These are phyloP conservation scores for Hericium coralloides DNA, from an alignment of 768 basidiomycete genomes.

Conservation along the genomic window DNA sequence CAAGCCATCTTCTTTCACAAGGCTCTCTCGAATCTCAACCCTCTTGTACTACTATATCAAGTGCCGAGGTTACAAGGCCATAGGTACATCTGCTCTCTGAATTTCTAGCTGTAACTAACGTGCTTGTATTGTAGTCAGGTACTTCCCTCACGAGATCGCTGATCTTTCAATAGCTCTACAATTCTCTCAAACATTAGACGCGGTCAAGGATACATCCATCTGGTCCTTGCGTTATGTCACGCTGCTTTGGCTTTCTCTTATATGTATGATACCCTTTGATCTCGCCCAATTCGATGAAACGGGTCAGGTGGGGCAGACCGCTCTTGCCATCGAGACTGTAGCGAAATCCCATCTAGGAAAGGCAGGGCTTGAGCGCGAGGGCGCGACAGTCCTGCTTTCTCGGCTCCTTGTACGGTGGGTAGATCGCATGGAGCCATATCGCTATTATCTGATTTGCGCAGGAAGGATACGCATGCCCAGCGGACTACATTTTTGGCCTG, in stretches of 20 bases:
- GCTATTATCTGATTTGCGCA: conserved; percentile 18
- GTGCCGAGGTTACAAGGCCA: conserved; percentile 83
- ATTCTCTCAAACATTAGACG: conserved; percentile 44
- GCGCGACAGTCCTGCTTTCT: conserved; percentile 73
- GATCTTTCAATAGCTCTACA: conserved; percentile 71
- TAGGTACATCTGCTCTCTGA: conserved; percentile 49
- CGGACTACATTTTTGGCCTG: conserved; percentile 7
- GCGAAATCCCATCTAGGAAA: conserved; percentile 50
- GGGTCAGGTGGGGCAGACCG: conserved; percentile 43
- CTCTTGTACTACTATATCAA: conserved; percentile 80
- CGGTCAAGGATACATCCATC: conserved; percentile 29
- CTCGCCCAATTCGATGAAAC: conserved; percentile 75
- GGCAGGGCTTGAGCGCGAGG: conserved; percentile 81
- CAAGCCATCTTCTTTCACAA: conserved; percentile 2
- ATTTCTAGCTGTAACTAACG: not conserved
- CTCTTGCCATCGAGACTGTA: conserved; percentile 43
- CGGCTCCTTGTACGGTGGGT: conserved; percentile 68
- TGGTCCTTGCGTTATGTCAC: conserved; percentile 84
- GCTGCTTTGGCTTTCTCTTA: conserved; percentile 89
- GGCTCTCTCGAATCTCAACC: conserved; percentile 39
- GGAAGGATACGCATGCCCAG: conserved; percentile 39
- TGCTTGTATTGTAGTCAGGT: conserved; percentile 54
- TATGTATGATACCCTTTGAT: conserved; percentile 91
- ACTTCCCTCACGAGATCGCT: conserved; percentile 86
- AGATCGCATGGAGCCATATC: conserved; percentile 2